Percentiles rank a stretch among this genome's conserved stretches.
Evolutionary conservation across 2,329 filamentous ascomycete genomes (phyloP).

Genomic region (Phyllachora maydis): DNA sequence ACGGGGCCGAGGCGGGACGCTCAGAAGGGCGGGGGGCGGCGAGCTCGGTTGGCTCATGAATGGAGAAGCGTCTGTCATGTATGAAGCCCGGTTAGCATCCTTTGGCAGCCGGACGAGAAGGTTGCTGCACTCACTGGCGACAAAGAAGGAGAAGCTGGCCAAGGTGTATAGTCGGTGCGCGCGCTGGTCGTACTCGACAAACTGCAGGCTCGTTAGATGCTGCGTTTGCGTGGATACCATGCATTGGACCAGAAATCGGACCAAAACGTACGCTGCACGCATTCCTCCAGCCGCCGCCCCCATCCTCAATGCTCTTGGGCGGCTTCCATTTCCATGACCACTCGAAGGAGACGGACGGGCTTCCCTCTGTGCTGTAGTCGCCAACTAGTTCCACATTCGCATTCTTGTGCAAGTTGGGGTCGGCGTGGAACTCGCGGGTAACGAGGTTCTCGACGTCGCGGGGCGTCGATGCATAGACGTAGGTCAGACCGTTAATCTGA

Average conservation of each 20-base stretch:
- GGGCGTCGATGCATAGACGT: conserved; percentile 68
- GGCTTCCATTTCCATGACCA: conserved; percentile 98
- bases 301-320: conserved; percentile 62
- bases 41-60: conserved; percentile 38
- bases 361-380: conserved; percentile 72
- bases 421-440: conserved; percentile 87
- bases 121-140: conserved; percentile 51
- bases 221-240: too few relatives aligned
- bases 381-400: conserved; percentile 90
- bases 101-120: too few relatives aligned
- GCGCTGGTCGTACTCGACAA: conserved; percentile 91
- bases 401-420: conserved; percentile 95
- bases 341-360: conserved; percentile 65
- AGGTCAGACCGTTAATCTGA: conserved; percentile 72
- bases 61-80: conserved; percentile 19
- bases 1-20: conserved; percentile 54
- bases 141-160: conserved; percentile 89
- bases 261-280: conserved; percentile 57
- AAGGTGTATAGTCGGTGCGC: conserved; percentile 77
- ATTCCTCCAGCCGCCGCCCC: conserved; percentile 84
- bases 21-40: conserved; percentile 52
- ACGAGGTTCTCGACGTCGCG: conserved; percentile 86
- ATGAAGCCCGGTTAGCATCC: conserved; percentile 2
- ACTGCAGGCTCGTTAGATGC: conserved; percentile 41
- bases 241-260: too few relatives aligned